phyloP scores from a whole-genome alignment of 441 rosid species.

The Dalechampia spathulata region DNA sequence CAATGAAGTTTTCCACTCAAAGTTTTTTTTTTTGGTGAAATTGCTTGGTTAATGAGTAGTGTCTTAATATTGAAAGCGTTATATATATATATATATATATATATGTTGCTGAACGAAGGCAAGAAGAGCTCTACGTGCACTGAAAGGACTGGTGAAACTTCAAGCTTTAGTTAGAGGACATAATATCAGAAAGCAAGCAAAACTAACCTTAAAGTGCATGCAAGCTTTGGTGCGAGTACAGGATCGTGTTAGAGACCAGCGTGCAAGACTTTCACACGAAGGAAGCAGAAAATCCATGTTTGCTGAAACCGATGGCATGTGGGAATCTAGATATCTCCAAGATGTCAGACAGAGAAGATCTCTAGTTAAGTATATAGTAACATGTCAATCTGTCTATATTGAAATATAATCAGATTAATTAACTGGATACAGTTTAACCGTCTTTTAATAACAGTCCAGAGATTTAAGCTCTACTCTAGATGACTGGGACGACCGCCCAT shows the following conservation, averaged over 20 bases:
- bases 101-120: slow-evolving; percentile 26
- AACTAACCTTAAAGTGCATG: slow-evolving; percentile 44
- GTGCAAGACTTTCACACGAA: slow-evolving; percentile 47
- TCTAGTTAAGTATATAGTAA: slow-evolving; percentile 34
- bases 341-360: slow-evolving; percentile 64
- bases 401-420: not conserved
- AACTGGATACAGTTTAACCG: slow-evolving; percentile 2
- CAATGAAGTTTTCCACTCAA: not conserved
- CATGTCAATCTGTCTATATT: too few species aligned
- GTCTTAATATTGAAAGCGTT: not conserved
- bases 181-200: slow-evolving; percentile 43
- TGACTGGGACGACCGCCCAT: slow-evolving; percentile 42
- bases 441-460: slow-evolving; percentile 43
- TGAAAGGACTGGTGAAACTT: slow-evolving; percentile 59
- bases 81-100: too few species aligned
- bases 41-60: not conserved
- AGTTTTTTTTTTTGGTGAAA: too few species aligned
- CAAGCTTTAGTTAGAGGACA: slow-evolving; percentile 65
- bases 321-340: slow-evolving; percentile 59
- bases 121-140: slow-evolving; percentile 49
- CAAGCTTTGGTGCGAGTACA: slow-evolving; percentile 54
- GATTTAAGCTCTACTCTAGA: slow-evolving; percentile 55
- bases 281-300: slow-evolving; percentile 52
- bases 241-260: slow-evolving; percentile 38
- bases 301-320: slow-evolving; percentile 39